Evolutionary conservation across 768 basidiomycete genomes (phyloP), one percentile per base, ranked within the genome.

Genomic region (Amanita fuliginea): DNA sequence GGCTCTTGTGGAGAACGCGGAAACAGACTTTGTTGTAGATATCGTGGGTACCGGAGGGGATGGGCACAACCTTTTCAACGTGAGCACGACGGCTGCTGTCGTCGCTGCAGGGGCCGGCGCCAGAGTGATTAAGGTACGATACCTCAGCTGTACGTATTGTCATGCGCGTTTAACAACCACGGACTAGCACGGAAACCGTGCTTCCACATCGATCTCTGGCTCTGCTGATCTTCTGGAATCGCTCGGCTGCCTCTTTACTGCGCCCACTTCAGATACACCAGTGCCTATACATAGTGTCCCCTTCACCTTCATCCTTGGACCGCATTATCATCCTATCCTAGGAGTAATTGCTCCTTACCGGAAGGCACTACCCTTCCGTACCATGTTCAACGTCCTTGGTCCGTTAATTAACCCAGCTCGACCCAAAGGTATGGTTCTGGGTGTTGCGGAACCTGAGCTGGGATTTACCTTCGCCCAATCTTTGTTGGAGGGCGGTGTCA

Each of bases 31-130:
- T 48, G 76, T 88, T 11, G 84, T 70, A 14, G 67, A 70, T 54
- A 56, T 95, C 51, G 92, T 95, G 18, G 92, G 92, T 2, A 93
- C 91, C 0, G 92, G 95, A 9, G 95, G 96, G 6, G 96, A 97
- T 65, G 93, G 93, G 0, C 81, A 93, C 64, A 88, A 97, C 59
- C 83, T 94, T 0, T 97, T 93, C 76, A 97, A 98, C 62, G 94
- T 97, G 46, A 94, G 91, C 61, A 97, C 95, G 1, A 84, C 90
- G 2, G 94, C 95, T 2, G 94, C 78, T 0, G 77, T 99, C 53
- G 88, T 97, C 16, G 95, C 94, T 24, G 92, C 93, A 19, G 95
- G 94, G 11, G 88, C 93, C 6, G 95, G 95, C 4, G 89, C 89
- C 0, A 75, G 92, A 30, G 92, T 99, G 2, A 79, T 91, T 62